A percentile compares a stretch with the other conserved stretches of the same genome.
These are phyloP conservation scores for Botryotinia calthae DNA, from an alignment of 2,329 filamentous ascomycete species.

Conservation along the genomic window DNA sequence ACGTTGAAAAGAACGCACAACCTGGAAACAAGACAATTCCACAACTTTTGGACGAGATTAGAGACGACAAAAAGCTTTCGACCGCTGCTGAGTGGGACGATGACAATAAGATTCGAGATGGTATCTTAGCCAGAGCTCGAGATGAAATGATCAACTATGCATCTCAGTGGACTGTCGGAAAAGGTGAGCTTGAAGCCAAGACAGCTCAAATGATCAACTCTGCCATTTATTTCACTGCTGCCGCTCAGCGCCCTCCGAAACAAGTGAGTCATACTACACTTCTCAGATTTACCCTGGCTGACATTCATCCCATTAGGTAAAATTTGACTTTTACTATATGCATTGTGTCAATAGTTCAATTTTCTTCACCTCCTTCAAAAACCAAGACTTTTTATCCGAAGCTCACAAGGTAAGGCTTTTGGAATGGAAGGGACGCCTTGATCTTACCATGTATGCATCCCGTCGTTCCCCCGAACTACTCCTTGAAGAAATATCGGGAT, in stretches of 20 bases:
- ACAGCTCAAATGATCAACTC: conserved; percentile 70
- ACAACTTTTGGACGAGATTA: conserved; percentile 60
- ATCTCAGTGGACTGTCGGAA: conserved; percentile 56
- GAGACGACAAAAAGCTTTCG: conserved; percentile 54
- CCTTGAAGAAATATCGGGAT: conserved; percentile 57
- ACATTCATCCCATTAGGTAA: conserved; percentile 44
- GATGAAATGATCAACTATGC: conserved; percentile 63
- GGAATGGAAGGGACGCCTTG: conserved; percentile 77
- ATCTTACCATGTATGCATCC: conserved; percentile 72
- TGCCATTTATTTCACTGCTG: conserved; percentile 48
- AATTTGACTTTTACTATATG: conserved; percentile 81
- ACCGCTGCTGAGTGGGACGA: conserved; percentile 52
- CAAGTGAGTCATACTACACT: conserved; percentile 31
- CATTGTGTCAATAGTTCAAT: conserved; percentile 70
- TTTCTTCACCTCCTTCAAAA: conserved; percentile 70
- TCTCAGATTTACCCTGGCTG: not conserved
- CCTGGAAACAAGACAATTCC: conserved; percentile 47
- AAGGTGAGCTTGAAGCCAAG: conserved; percentile 48
- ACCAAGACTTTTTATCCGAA: conserved; percentile 57
- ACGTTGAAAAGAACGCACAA: conserved; percentile 49
- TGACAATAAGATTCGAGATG: conserved; percentile 64
- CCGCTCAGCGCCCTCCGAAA: conserved; percentile 61
- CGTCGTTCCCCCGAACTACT: conserved; percentile 61
- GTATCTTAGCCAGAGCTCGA: conserved; percentile 60
- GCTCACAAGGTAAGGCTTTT: conserved; percentile 66